Conservation (phyloP, 306 rosid species). For the Pyrus betulifolia region DNA sequence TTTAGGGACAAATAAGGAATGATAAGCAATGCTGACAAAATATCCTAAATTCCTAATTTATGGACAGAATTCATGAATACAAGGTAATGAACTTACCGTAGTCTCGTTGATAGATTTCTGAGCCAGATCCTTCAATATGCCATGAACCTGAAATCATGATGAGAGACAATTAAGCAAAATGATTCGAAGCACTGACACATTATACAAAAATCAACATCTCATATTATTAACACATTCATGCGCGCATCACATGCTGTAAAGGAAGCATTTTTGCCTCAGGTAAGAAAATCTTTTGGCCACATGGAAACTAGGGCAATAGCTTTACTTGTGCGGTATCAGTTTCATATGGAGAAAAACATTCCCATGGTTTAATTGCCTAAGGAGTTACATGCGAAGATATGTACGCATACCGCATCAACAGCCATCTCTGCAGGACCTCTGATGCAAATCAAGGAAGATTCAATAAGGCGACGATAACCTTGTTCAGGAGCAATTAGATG, state of each 20-base stretch:
- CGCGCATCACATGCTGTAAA: background rate
- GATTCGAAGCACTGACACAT: background rate
- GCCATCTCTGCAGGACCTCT: conserved; percentile 46
- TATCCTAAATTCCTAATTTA: background rate
- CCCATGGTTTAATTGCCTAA: background rate
- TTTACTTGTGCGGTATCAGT: background rate
- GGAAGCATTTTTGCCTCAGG: background rate
- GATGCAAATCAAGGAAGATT: conserved; percentile 27
- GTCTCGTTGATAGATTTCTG: conserved; percentile 30
- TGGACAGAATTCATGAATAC: background rate
- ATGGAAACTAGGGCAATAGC: background rate
- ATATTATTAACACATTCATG: background rate
- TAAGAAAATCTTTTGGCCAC: background rate
- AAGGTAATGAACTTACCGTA: conserved; percentile 2
- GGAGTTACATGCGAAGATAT: background rate
- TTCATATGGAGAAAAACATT: too few relatives aligned
- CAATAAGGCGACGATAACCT: conserved; percentile 45
- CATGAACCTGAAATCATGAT: conserved; percentile 26
- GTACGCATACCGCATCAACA: conserved; percentile 31
- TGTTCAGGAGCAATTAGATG: conserved; percentile 47
- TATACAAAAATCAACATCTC: background rate
- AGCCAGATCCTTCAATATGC: conserved; percentile 35
- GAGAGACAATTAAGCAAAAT: background rate
- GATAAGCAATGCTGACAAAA: background rate
- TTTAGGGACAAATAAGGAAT: background rate